A percentile compares a stretch with the other conserved stretches of the same genome.
These are phyloP conservation scores for Tolypocladium ophioglossoides DNA, from an alignment of 2,329 filamentous ascomycete genomes.

Conservation along the genomic window DNA sequence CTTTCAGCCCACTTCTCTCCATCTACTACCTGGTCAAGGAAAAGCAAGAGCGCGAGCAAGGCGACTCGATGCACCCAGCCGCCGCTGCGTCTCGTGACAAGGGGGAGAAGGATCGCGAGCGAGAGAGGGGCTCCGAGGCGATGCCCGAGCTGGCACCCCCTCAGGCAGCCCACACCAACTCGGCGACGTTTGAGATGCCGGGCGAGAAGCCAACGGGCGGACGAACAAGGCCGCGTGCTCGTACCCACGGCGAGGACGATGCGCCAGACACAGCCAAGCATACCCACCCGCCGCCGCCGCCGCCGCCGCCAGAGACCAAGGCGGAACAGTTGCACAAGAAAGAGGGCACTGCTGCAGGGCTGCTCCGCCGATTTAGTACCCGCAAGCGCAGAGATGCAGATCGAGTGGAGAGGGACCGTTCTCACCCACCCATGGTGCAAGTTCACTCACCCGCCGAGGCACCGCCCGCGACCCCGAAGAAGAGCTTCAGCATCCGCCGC, in stretches of 20 bases:
- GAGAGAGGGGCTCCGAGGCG: slow-evolving; percentile 28
- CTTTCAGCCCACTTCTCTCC: slow-evolving; percentile 83
- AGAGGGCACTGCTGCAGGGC: slow-evolving; percentile 74
- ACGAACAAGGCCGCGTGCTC: slow-evolving; percentile 70
- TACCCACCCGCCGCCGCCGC: slow-evolving; percentile 21
- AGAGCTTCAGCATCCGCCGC: slow-evolving; percentile 77
- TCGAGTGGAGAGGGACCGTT: slow-evolving; percentile 51
- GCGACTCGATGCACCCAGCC: slow-evolving; percentile 29
- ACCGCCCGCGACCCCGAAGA: slow-evolving; percentile 51
- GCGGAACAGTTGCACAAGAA: slow-evolving; percentile 59
- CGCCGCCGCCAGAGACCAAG: slow-evolving; percentile 41
- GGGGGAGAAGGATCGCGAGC: slow-evolving; percentile 18
- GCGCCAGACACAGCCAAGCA: slow-evolving; percentile 47
- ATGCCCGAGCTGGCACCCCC: slow-evolving; percentile 72
- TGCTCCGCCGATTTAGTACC: slow-evolving; percentile 86
- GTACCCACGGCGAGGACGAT: slow-evolving; percentile 93
- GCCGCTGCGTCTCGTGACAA: slow-evolving; percentile 28
- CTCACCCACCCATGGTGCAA: slow-evolving; percentile 62
- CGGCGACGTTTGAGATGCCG: slow-evolving; percentile 73
- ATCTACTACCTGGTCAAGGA: slow-evolving; percentile 95
- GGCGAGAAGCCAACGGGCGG: slow-evolving; percentile 82
- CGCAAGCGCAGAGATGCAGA: slow-evolving; percentile 61
- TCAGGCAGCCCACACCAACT: slow-evolving; percentile 81
- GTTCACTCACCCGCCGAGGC: slow-evolving; percentile 67
- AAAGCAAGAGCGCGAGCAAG: slow-evolving; percentile 72